Percentiles rank a stretch among this genome's conserved stretches.
Evolutionary conservation across 1,284 basidiomycete species (phyloP).

Genomic region (Cutaneotrichosporon cavernicola): DNA sequence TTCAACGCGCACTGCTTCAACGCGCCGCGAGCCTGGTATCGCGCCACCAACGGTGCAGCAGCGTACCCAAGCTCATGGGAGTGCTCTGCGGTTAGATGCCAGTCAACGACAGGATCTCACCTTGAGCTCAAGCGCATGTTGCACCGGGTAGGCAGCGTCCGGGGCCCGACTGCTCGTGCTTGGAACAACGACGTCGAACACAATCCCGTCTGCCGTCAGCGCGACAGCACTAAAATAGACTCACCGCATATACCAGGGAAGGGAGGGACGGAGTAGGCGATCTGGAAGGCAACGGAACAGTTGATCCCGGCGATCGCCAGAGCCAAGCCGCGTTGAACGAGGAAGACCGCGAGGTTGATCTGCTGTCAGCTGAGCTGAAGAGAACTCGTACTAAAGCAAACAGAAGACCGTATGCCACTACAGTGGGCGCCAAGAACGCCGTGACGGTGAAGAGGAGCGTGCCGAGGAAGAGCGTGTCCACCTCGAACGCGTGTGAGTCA

Average conservation of each 20-base stretch:
- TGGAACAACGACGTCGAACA: slow-evolving; percentile 3
- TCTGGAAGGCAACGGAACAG: slow-evolving; percentile 11
- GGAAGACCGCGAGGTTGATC: slow-evolving; percentile 12
- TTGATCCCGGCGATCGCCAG: slow-evolving; percentile 8
- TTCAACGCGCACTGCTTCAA: not conserved
- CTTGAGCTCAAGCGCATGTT: slow-evolving; percentile 9
- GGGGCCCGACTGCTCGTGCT: not conserved
- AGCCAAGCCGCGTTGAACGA: slow-evolving; percentile 4
- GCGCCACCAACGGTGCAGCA: slow-evolving; percentile 1
- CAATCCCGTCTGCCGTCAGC: slow-evolving; percentile 9
- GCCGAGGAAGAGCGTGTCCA: slow-evolving; percentile 91
- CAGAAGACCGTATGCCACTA: slow-evolving; percentile 77
- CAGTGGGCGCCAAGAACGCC: slow-evolving; percentile 86
- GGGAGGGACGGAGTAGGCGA: not conserved
- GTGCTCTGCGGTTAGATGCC: slow-evolving; percentile 9
- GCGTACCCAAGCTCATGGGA: not conserved
- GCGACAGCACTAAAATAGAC: not conserved
- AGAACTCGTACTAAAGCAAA: slow-evolving; percentile 66
- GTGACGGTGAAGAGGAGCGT: slow-evolving; percentile 91
- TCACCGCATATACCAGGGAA: slow-evolving; percentile 8
- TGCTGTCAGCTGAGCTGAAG: slow-evolving; percentile 13
- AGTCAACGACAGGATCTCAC: not conserved
- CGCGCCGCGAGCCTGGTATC: not conserved
- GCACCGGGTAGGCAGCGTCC: not conserved
- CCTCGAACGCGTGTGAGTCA: slow-evolving; percentile 85